Base-by-base conservation (phyloP, 352 stramenopile genomes). In the Aphanomyces invadans region DNA sequence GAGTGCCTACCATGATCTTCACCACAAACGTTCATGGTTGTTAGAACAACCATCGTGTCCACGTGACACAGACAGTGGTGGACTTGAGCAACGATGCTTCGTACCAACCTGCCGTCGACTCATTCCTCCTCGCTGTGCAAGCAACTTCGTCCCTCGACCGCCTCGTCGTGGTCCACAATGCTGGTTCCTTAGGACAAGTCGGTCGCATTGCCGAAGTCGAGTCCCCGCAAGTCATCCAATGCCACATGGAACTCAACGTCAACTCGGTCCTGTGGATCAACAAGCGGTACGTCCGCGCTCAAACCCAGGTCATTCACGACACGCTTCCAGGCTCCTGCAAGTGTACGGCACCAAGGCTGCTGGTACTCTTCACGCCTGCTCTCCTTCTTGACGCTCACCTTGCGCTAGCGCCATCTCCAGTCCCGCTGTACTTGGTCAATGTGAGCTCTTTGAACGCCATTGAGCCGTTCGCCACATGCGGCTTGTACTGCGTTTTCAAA, bases 381-480 rank as follows among this genome's bases (percentile, higher is more conserved):
- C 33, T 17, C 10, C 10, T n/a, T 56, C 10, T n/a, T n/a, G n/a
- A n/a, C n/a, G n/a, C n/a, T n/a, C n/a, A n/a, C n/a, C n/a, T n/a
- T 17, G 71, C 51, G 77, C 68, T 51, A 29, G 39, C 4, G 9
- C 25, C 21, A 26, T 29, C 68, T 17, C 49, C 23, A 52, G 62
- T 88, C n/a, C n/a, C n/a, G 39, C 74, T 96, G 46, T 57, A 57
- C 29, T 39, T 57, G 49, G 59, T 95, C 32, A 96, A 96, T 60
- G 80, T 96, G 49, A 93, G 86, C 33, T 95, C 86, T 28, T 74
- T 95, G 15, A 89, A 80, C 52, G 87, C 80, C 26, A 80, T 96
- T 51, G 68, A 90, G 67, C 77, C 88, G 12, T 92, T 92, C 65
- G 73, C 76, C 67, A 89, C 83, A 25, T 88, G 90, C 51, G 77